A percentile compares a stretch with the other conserved stretches of the same genome.
These are phyloP conservation scores for Candida morakotiae DNA, from an alignment of 805 yeast species.

Conservation along the genomic window DNA sequence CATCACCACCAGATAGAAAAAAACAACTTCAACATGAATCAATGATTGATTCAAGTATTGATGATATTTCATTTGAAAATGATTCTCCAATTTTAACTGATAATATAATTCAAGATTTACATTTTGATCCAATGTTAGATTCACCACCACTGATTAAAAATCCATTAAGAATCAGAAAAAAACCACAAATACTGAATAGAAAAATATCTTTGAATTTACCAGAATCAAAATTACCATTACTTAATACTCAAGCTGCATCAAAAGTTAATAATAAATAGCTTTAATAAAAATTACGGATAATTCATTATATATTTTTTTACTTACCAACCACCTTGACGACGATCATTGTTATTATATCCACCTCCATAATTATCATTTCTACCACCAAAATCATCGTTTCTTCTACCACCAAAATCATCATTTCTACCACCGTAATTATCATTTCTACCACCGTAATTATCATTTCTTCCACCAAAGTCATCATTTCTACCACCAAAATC, in stretches of 20 bases:
- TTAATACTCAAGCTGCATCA: conserved; percentile 32
- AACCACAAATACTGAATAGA: conserved; percentile 12
- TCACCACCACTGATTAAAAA: conserved; percentile 24
- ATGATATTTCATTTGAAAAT: conserved; percentile 6
- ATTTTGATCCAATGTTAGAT: conserved; percentile 25
- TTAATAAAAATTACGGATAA: background rate
- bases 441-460: conserved; percentile 2
- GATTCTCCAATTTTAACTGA: conserved; percentile 12
- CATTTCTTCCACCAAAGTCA: conserved; percentile 8
- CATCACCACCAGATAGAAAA: conserved; percentile 5
- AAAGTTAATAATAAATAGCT: conserved; percentile 3
- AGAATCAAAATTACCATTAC: conserved; percentile 21
- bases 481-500: conserved; percentile 7
- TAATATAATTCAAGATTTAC: conserved; percentile 23
- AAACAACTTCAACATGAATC: conserved; percentile 5
- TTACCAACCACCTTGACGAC: conserved; percentile 15
- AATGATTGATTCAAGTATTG: conserved; percentile 8
- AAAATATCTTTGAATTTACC: conserved; percentile 14
- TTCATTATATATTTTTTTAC: conserved; percentile 7
- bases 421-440: conserved; percentile 8
- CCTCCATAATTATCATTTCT: conserved; percentile 5
- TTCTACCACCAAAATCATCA: conserved; percentile 3
- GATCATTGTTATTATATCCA: conserved; percentile 5
- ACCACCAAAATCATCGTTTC: conserved; percentile 8
- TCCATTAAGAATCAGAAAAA: conserved; percentile 2